Evolutionary conservation across 1,284 basidiomycete species (phyloP).

Genomic region (Malassezia nana): DNA sequence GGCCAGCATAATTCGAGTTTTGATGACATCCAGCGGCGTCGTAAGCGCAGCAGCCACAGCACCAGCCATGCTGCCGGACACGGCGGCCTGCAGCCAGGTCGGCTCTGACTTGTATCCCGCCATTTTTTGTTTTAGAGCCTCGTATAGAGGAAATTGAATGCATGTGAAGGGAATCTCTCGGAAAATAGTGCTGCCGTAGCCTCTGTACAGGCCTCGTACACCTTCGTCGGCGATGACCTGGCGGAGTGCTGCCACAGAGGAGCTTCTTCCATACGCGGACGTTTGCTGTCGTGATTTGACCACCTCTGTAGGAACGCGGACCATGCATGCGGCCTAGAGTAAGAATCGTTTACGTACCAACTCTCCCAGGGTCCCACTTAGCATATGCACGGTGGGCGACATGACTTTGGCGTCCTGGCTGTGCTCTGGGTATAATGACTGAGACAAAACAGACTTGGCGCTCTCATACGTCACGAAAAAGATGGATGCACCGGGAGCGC

Average conservation of each 20-base stretch:
- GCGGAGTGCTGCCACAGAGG: slow-evolving; percentile 51
- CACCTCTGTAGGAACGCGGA: slow-evolving; percentile 87
- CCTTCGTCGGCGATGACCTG: slow-evolving; percentile 58
- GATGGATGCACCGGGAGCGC: slow-evolving; percentile 80
- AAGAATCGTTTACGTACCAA: slow-evolving; percentile 24
- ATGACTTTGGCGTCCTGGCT: slow-evolving; percentile 16
- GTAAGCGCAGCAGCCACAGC: slow-evolving; percentile 79
- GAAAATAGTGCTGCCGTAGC: slow-evolving; percentile 67
- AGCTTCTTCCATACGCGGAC: slow-evolving; percentile 57
- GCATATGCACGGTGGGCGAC: slow-evolving; percentile 48
- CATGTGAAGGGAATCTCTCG: slow-evolving; percentile 96
- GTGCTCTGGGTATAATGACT: slow-evolving; percentile 12
- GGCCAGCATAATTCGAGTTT: slow-evolving; percentile 95
- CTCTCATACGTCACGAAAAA: slow-evolving; percentile 94
- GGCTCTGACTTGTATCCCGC: slow-evolving; percentile 11
- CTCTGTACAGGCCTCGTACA: slow-evolving; percentile 63
- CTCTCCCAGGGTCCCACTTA: slow-evolving; percentile 48
- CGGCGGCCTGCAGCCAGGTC: slow-evolving; percentile 65
- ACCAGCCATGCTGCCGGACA: slow-evolving; percentile 84
- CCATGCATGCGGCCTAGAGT: slow-evolving; percentile 70
- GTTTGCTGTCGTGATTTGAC: slow-evolving; percentile 79
- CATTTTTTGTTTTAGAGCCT: slow-evolving; percentile 61
- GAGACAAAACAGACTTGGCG: slow-evolving; percentile 58
- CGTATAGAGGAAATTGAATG: slow-evolving; percentile 92
- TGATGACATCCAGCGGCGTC: slow-evolving; percentile 90